Evolutionary conservation across 176 grass and related monocot genomes (phyloP).

Genomic region (Cenchrus fungigraminus): DNA sequence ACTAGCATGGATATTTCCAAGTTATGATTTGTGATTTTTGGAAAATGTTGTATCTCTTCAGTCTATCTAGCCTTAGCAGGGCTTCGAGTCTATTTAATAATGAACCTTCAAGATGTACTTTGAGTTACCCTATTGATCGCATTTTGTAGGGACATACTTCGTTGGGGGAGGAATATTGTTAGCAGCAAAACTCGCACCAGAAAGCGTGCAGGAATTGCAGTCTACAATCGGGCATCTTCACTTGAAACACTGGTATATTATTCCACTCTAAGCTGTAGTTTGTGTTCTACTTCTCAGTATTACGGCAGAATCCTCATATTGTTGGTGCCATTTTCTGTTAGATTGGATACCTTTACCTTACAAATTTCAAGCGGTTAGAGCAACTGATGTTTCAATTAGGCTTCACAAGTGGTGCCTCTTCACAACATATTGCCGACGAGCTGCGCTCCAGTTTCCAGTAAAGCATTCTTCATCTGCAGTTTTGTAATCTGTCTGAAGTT

Average conservation of each 20-base stretch:
- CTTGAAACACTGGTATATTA: conserved; percentile 82
- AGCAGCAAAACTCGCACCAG: conserved; percentile 90
- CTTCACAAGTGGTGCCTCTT: conserved; percentile 89
- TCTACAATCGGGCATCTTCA: conserved; percentile 95
- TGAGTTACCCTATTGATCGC: conserved; percentile 16
- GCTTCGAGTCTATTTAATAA: not conserved
- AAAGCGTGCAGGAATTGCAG: conserved; percentile 84
- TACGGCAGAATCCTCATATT: not conserved
- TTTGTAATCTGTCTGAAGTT: not conserved
- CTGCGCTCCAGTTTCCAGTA: conserved; percentile 63
- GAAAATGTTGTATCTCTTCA: conserved; percentile 7
- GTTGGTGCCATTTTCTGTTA: conserved; percentile 37
- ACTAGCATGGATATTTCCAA: not conserved
- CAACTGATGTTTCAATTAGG: conserved; percentile 93
- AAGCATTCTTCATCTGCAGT: conserved; percentile 40
- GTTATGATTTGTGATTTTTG: not conserved
- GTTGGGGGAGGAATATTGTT: conserved; percentile 95
- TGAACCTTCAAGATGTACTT: not conserved
- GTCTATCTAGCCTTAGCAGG: not conserved
- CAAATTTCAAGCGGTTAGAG: conserved; percentile 86
- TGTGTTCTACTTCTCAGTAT: too few species aligned
- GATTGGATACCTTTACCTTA: conserved; percentile 94
- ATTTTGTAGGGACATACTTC: conserved; percentile 79
- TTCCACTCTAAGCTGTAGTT: not conserved
- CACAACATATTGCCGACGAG: conserved; percentile 78